Conservation (phyloP, 2,329 filamentous ascomycete genomes). For the Torrubiellomyces zombiae region DNA sequence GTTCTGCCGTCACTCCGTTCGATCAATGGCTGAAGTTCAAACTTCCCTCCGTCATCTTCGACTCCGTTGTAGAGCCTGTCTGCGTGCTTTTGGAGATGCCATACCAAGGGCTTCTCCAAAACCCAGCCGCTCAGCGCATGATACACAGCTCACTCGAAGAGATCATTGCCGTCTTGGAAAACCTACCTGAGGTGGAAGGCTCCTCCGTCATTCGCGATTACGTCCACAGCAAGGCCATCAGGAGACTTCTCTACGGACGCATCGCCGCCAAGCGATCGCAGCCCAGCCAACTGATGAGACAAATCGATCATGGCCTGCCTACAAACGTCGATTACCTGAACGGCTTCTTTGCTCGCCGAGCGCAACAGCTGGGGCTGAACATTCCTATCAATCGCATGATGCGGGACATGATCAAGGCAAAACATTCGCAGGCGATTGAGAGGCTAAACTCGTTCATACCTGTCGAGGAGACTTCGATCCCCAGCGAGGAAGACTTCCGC, state of each 20-base stretch:
- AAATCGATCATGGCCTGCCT: slow-evolving; percentile 40
- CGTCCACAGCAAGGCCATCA: slow-evolving; percentile 42
- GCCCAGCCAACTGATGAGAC: slow-evolving; percentile 48
- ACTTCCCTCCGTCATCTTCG: slow-evolving; percentile 62
- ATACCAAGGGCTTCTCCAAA: slow-evolving; percentile 55
- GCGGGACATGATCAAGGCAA: slow-evolving; percentile 56
- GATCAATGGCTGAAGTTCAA: slow-evolving; percentile 49
- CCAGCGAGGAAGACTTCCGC: slow-evolving; percentile 8
- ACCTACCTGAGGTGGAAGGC: slow-evolving; percentile 55
- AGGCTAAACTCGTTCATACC: slow-evolving; percentile 17
- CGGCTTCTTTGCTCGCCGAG: slow-evolving; percentile 68
- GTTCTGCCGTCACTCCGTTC: slow-evolving; percentile 9
- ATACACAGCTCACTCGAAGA: slow-evolving; percentile 61
- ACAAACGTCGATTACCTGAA: slow-evolving; percentile 78
- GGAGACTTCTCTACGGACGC: slow-evolving; percentile 34
- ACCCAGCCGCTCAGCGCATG: slow-evolving; percentile 45
- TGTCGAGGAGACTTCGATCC: slow-evolving; percentile 18
- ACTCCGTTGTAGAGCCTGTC: slow-evolving; percentile 63
- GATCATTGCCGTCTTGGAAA: slow-evolving; percentile 52
- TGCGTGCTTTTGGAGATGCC: slow-evolving; percentile 62
- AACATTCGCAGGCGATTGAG: slow-evolving; percentile 23
- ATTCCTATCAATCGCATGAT: slow-evolving; percentile 59
- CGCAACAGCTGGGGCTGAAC: slow-evolving; percentile 53
- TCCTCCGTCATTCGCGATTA: slow-evolving; percentile 38
- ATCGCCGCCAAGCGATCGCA: slow-evolving; percentile 28